A percentile compares a stretch with the other conserved stretches of the same genome.
phyloP scores from a whole-genome alignment of 306 rosid species.

The Pachyrhizus erosus region DNA sequence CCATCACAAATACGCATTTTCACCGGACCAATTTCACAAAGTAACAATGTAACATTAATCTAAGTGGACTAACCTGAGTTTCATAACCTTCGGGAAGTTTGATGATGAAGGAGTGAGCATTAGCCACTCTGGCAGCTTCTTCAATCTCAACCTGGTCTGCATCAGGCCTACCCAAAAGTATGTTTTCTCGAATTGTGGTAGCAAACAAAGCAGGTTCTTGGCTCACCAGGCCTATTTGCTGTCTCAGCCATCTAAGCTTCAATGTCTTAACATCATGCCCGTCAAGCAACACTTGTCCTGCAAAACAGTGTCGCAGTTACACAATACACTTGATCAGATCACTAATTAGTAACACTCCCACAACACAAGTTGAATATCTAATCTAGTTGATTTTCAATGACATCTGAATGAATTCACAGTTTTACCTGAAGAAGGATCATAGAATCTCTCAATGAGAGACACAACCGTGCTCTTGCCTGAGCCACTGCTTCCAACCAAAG shows the following conservation, averaged over 20 bases:
- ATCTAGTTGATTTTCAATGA: neutral
- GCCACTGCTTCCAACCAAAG: conserved; percentile 93
- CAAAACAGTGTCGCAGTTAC: neutral
- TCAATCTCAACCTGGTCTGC: conserved; percentile 81
- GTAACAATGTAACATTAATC: neutral
- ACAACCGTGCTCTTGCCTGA: conserved; percentile 94
- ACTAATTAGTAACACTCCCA: neutral
- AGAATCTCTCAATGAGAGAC: conserved; percentile 90
- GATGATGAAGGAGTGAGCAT: conserved; percentile 85
- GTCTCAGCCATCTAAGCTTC: conserved; percentile 82
- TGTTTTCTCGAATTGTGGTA: conserved; percentile 83
- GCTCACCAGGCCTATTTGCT: conserved; percentile 93
- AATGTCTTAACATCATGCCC: conserved; percentile 82
- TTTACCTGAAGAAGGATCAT: conserved; percentile 83
- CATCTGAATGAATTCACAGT: neutral
- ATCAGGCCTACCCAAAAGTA: conserved; percentile 85
- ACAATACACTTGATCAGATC: neutral
- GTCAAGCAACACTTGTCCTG: conserved; percentile 87
- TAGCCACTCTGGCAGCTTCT: conserved; percentile 92
- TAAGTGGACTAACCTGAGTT: conserved; percentile 72
- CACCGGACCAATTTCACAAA: neutral
- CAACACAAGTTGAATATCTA: neutral
- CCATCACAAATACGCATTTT: conserved; percentile 4
- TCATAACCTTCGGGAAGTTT: conserved; percentile 87
- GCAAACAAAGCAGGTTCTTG: conserved; percentile 96